Evolutionary conservation across 148 eudicot genomes (phyloP).

Genomic region (Arctostaphylos glauca): DNA sequence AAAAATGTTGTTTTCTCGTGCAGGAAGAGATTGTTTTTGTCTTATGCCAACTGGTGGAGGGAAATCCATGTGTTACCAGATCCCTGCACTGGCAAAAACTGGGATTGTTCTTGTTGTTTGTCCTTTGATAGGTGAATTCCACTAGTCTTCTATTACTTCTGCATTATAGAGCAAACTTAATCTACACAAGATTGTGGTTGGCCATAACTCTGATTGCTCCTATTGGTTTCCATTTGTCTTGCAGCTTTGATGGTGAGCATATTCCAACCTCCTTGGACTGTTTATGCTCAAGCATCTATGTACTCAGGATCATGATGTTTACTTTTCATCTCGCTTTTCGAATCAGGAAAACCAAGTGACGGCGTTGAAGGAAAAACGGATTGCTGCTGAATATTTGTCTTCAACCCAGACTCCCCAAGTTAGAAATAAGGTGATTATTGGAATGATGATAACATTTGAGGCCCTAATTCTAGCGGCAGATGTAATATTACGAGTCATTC

Average conservation of each 20-base stretch:
- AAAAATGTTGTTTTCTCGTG: background rate
- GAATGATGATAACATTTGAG: slow-evolving; percentile 2
- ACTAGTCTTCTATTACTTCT: slow-evolving; percentile 33
- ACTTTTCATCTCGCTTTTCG: background rate
- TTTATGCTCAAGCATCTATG: background rate
- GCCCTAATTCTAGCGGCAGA: background rate
- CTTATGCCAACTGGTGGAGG: slow-evolving; percentile 99
- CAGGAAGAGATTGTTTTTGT: slow-evolving; percentile 95
- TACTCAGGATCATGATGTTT: background rate
- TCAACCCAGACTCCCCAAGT: slow-evolving; percentile 76
- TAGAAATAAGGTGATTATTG: slow-evolving; percentile 58
- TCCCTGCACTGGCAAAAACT: slow-evolving; percentile 71
- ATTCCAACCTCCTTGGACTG: background rate
- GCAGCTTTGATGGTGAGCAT: slow-evolving; percentile 63
- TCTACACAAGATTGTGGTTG: slow-evolving; percentile 44
- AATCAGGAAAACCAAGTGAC: slow-evolving; percentile 90
- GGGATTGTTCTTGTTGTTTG: slow-evolving; percentile 96
- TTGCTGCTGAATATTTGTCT: slow-evolving; percentile 86
- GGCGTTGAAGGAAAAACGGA: slow-evolving; percentile 73
- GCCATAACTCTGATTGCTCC: slow-evolving; percentile 28
- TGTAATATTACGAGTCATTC: background rate
- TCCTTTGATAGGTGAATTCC: slow-evolving; percentile 84
- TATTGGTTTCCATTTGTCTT: slow-evolving; percentile 16
- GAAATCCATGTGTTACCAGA: slow-evolving; percentile 91
- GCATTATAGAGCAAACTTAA: slow-evolving; percentile 16